Evolutionary conservation across 768 basidiomycete genomes (phyloP).

Genomic region (Serpula lacrymans): DNA sequence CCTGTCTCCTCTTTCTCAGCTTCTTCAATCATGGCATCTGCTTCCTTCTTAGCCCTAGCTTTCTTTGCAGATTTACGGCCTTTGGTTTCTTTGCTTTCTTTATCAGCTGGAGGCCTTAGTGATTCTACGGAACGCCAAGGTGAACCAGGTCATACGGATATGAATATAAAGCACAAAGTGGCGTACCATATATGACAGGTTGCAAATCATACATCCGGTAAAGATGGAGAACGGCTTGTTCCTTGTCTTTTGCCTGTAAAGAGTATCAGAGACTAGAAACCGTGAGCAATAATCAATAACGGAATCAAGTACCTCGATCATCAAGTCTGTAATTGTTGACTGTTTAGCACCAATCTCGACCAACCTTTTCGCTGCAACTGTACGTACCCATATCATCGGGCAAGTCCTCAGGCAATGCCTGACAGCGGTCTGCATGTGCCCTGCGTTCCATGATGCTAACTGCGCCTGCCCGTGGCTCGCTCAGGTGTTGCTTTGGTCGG

Average conservation of each 20-base stretch:
- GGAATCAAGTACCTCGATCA: slow-evolving; percentile 62
- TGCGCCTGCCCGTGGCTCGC: slow-evolving; percentile 85
- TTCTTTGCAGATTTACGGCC: slow-evolving; percentile 37
- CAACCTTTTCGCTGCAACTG: slow-evolving; percentile 6
- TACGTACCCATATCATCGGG: slow-evolving; percentile 64
- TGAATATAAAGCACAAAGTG: slow-evolving; percentile 2
- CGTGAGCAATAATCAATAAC: neutral
- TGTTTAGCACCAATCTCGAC: slow-evolving; percentile 13
- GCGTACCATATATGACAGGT: slow-evolving; percentile 56
- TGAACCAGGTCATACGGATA: neutral
- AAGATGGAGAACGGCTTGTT: slow-evolving; percentile 87
- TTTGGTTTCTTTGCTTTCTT: slow-evolving; percentile 39
- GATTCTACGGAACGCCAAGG: slow-evolving; percentile 15
- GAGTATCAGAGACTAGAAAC: neutral
- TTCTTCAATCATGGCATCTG: slow-evolving; percentile 32
- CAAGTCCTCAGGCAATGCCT: slow-evolving; percentile 57
- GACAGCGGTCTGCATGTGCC: slow-evolving; percentile 84
- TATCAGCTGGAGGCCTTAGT: slow-evolving; percentile 41
- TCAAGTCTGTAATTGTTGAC: slow-evolving; percentile 51
- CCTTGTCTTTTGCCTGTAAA: slow-evolving; percentile 75
- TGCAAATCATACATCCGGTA: slow-evolving; percentile 73
- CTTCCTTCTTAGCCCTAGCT: slow-evolving; percentile 28
- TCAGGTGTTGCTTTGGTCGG: slow-evolving; percentile 88
- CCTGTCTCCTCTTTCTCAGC: slow-evolving; percentile 43
- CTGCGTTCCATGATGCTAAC: slow-evolving; percentile 79